Evolutionary conservation across 1,284 basidiomycete genomes (phyloP).

Genomic region (Moesziomyces sp.): DNA sequence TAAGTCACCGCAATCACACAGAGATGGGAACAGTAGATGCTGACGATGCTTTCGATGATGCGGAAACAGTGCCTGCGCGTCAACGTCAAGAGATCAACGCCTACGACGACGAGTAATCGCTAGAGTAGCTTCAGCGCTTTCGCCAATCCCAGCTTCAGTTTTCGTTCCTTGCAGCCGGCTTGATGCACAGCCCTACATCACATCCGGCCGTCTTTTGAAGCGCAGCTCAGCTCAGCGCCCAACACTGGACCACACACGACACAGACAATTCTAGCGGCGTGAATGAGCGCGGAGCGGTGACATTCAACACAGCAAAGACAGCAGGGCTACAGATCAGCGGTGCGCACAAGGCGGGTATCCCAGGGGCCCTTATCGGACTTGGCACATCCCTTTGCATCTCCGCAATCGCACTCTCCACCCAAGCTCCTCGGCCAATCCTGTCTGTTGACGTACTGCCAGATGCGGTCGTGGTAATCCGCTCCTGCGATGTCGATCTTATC

Average conservation of each 20-base stretch:
- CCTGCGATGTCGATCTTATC: slow-evolving; percentile 65
- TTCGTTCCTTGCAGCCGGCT: too few species aligned
- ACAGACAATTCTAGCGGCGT: too few species aligned
- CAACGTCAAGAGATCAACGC: slow-evolving; percentile 53
- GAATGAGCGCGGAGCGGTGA: too few species aligned
- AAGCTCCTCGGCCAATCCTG: slow-evolving; percentile 56
- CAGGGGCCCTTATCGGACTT: slow-evolving; percentile 57
- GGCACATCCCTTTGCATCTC: slow-evolving; percentile 32
- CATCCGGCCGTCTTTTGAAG: too few species aligned
- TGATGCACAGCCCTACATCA: too few species aligned
- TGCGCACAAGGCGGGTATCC: slow-evolving; percentile 39
- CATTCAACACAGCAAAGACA: too few species aligned
- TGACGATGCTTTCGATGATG: neutral
- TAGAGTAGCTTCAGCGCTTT: slow-evolving; percentile 9
- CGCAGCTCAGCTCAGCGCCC: too few species aligned
- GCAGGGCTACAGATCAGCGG: slow-evolving; percentile 3
- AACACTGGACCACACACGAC: too few species aligned
- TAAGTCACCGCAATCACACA: slow-evolving; percentile 70
- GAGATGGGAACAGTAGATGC: neutral
- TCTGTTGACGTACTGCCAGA: slow-evolving; percentile 54
- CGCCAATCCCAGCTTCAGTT: too few species aligned
- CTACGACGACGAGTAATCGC: slow-evolving; percentile 55
- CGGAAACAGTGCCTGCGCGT: slow-evolving; percentile 53
- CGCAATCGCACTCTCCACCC: slow-evolving; percentile 61
- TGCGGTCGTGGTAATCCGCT: slow-evolving; percentile 40